Evolutionary conservation across 163 green algal genomes (phyloP).

Genomic region (Chlorella variabilis): DNA sequence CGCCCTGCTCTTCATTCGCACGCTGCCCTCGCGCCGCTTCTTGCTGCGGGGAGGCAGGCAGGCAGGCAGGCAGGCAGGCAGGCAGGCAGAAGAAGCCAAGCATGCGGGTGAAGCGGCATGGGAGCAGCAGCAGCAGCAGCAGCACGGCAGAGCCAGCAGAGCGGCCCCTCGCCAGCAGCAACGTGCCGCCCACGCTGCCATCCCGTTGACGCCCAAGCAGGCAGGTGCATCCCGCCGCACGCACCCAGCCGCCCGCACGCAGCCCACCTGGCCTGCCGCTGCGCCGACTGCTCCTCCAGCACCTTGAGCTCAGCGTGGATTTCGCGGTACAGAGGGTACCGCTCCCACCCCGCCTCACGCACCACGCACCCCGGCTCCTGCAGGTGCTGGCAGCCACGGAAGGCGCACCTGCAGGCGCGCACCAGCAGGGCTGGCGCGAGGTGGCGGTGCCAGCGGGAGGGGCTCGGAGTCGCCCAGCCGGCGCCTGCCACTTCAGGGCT

Average conservation of each 20-base stretch:
- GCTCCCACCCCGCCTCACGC: conserved; percentile 61
- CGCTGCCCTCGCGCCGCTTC: conserved; percentile 68
- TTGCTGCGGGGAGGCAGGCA: conserved; percentile 49
- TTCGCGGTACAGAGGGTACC: conserved; percentile 76
- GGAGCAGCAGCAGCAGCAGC: neutral
- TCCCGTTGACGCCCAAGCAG: neutral
- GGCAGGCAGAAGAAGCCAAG: neutral
- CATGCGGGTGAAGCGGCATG: neutral
- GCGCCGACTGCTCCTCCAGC: conserved; percentile 27
- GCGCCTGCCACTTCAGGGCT: neutral
- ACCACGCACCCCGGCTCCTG: conserved; percentile 84
- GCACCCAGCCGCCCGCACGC: neutral
- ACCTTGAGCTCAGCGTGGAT: conserved; percentile 63
- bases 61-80: neutral
- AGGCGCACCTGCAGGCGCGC: conserved; percentile 62
- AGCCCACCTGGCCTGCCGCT: conserved; percentile 33
- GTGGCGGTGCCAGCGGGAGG: neutral
- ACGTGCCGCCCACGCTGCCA: too few species aligned
- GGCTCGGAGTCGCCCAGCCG: too few species aligned
- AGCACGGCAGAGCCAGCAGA: too few species aligned
- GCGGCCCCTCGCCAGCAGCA: too few species aligned
- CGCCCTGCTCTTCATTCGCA: conserved; percentile 67
- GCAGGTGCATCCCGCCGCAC: too few species aligned
- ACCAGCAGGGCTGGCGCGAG: too few species aligned
- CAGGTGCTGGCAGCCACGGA: conserved; percentile 89